phyloP scores from a whole-genome alignment of 2,329 filamentous ascomycete genomes.

The Zymoseptoria crescenta region DNA sequence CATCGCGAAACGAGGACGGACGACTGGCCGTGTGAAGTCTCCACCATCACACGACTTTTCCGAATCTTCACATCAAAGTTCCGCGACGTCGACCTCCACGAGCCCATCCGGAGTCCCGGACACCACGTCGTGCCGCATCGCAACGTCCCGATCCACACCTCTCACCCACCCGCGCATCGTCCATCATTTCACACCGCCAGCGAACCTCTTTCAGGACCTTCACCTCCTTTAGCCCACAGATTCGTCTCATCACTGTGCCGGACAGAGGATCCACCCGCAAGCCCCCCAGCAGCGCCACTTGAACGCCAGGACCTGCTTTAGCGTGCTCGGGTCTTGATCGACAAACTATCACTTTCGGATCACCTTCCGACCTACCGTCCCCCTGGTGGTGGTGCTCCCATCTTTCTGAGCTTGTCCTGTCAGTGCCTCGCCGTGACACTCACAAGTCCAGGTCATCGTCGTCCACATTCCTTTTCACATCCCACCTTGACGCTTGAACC shows the following conservation, averaged over 20 bases:
- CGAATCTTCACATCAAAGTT: background rate
- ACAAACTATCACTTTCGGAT: constrained; percentile 24
- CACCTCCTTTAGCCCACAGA: background rate
- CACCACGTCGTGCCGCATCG: background rate
- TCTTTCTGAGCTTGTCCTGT: constrained; percentile 14
- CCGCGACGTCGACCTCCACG: background rate
- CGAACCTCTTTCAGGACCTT: background rate
- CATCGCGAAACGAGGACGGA: background rate
- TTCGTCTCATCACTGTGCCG: background rate
- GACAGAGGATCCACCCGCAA: background rate
- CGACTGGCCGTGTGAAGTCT: background rate
- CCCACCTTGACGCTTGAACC: constrained; percentile 26
- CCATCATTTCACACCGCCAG: background rate
- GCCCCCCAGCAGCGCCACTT: constrained; percentile 16
- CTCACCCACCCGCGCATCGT: background rate
- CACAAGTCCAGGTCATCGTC: constrained; percentile 21
- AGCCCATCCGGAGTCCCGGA: too few species aligned
- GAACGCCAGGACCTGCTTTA: too few species aligned
- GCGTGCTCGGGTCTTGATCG: constrained; percentile 24
- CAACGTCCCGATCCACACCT: background rate
- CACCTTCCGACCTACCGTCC: constrained; percentile 25
- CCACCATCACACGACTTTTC: background rate
- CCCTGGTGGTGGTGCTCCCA: constrained; percentile 18
- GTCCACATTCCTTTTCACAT: constrained; percentile 27
- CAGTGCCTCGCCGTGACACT: constrained; percentile 19